Conservation (phyloP, 495 filamentous ascomycete genomes). For the Astrocystis sublimbata region DNA sequence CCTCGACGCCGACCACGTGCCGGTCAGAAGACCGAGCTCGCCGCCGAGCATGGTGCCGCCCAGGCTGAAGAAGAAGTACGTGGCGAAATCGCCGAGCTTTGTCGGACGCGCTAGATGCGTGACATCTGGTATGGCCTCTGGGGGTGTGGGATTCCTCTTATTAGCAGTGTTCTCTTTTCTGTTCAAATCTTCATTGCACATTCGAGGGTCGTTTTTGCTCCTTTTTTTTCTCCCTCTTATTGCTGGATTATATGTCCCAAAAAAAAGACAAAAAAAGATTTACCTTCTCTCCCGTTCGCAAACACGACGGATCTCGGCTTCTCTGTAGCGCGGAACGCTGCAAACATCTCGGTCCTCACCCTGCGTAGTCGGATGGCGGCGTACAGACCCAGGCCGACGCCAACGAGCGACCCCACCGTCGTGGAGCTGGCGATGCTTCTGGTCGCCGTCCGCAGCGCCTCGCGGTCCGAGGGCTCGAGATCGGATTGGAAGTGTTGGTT, state of each 20-base stretch:
- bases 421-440: constrained; percentile 53
- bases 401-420: constrained; percentile 59
- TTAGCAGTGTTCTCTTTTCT: background rate
- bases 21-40: constrained; percentile 60
- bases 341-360: constrained; percentile 57
- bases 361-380: constrained; percentile 58
- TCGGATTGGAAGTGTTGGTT: constrained; percentile 66
- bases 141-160: background rate
- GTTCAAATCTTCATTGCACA: background rate
- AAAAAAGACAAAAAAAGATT: no score
- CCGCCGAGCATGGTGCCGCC: constrained; percentile 67
- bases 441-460: constrained; percentile 56
- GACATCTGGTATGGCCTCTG: constrained; percentile 64
- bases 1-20: constrained; percentile 52
- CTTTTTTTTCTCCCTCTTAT: no score
- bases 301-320: constrained; percentile 64
- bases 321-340: constrained; percentile 58
- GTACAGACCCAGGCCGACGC: constrained; percentile 59
- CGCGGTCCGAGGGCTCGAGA: constrained; percentile 59
- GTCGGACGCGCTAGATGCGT: constrained; percentile 58
- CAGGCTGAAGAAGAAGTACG: constrained; percentile 61
- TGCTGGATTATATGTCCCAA: no score
- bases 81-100: constrained; percentile 59
- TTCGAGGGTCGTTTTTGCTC: background rate
- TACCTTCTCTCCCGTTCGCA: constrained; percentile 59